Percentiles rank a stretch among this genome's conserved stretches.
phyloP scores from a whole-genome alignment of 169 alveolate species.

The Plasmodium sp. region DNA sequence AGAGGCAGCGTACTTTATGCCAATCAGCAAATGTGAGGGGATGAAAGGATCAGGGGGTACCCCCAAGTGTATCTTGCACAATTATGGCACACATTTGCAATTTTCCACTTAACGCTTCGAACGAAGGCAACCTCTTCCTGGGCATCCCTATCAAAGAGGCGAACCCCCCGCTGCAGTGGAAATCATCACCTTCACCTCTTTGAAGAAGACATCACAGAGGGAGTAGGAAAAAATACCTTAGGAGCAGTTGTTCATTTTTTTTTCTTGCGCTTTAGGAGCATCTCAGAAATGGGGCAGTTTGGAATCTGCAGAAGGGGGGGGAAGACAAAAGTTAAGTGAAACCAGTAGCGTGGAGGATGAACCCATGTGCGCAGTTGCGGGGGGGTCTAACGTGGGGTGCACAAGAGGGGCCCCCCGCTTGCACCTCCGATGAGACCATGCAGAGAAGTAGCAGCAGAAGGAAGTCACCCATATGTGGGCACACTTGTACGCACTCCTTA shows the following conservation, averaged over 20 bases:
- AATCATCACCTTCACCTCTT: not conserved
- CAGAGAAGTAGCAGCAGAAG: not conserved
- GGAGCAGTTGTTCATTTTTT: not conserved
- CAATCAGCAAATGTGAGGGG: not conserved
- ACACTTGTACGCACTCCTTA: not conserved
- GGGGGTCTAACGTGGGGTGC: not conserved
- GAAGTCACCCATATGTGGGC: not conserved
- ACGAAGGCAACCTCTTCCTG: not conserved
- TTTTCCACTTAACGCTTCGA: not conserved
- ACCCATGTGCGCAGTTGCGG: not conserved
- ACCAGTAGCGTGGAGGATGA: not conserved
- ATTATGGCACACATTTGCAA: not conserved
- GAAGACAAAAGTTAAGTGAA: not conserved
- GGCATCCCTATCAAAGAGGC: not conserved
- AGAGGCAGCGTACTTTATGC: not conserved
- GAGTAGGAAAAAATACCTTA: not conserved
- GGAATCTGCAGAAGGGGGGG: not conserved
- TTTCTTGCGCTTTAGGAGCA: slow-evolving; percentile 6
- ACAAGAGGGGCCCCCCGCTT: not conserved
- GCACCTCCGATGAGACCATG: not conserved
- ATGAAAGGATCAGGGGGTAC: not conserved
- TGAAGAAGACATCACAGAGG: not conserved
- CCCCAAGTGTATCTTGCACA: not conserved
- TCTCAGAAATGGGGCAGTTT: slow-evolving; percentile 25
- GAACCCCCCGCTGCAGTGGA: not conserved